Evolutionary conservation across 2,329 filamentous ascomycete genomes (phyloP).

Genomic region (Macroventuria anomochaeta): DNA sequence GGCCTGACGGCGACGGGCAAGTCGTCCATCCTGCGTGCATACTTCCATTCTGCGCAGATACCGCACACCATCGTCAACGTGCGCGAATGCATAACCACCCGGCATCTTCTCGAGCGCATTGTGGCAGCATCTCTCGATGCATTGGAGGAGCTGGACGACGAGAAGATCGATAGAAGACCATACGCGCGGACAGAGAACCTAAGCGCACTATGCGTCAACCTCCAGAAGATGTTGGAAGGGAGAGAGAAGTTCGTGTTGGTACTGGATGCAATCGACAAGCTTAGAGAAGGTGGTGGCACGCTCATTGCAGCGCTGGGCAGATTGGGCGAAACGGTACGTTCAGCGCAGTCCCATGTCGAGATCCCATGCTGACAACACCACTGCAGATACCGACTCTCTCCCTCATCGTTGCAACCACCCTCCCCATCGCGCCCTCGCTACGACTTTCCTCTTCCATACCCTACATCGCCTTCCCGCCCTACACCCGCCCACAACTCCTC

Average conservation of each 20-base stretch:
- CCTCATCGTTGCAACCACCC: slow-evolving; percentile 77
- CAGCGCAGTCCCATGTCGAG: not conserved
- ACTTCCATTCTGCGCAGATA: slow-evolving; percentile 62
- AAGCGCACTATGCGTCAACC: slow-evolving; percentile 74
- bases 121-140: slow-evolving; percentile 59
- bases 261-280: slow-evolving; percentile 84
- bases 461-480: slow-evolving; percentile 83
- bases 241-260: slow-evolving; percentile 76
- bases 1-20: slow-evolving; percentile 90
- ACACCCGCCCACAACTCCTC: slow-evolving; percentile 80
- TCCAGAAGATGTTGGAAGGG: slow-evolving; percentile 68
- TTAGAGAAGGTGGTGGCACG: slow-evolving; percentile 79
- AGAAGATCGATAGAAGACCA: slow-evolving; percentile 49
- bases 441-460: slow-evolving; percentile 74
- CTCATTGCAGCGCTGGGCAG: slow-evolving; percentile 81
- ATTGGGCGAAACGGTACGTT: slow-evolving; percentile 76
- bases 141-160: slow-evolving; percentile 50
- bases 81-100: slow-evolving; percentile 76
- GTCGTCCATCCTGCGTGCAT: slow-evolving; percentile 69
- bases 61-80: slow-evolving; percentile 70
- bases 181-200: slow-evolving; percentile 79
- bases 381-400: slow-evolving; percentile 77
- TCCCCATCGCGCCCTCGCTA: slow-evolving; percentile 68
- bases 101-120: slow-evolving; percentile 78
- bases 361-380: slow-evolving; percentile 2